A percentile compares a stretch with the other conserved stretches of the same genome.
phyloP scores from a whole-genome alignment of 2,329 filamentous ascomycete species.

The Blastomyces gilchristii region DNA sequence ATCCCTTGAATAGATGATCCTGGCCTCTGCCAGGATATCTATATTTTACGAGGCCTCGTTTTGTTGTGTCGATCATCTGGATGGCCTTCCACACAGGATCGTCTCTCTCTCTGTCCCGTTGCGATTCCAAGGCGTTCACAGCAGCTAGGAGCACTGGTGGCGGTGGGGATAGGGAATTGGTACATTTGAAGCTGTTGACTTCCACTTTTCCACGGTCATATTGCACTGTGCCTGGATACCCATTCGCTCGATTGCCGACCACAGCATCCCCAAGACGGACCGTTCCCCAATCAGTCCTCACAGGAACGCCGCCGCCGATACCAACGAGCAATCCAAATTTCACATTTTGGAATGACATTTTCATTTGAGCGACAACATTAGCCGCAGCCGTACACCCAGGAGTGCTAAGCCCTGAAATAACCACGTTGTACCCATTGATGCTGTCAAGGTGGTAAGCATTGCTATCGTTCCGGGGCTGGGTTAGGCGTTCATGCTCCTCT shows the following conservation, averaged over 20 bases:
- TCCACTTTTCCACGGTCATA: background rate
- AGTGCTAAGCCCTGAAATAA: background rate
- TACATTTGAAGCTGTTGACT: background rate
- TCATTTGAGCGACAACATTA: background rate
- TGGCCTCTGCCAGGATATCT: background rate
- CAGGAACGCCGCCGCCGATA: background rate
- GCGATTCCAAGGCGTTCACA: too few relatives aligned
- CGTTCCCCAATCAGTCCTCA: background rate
- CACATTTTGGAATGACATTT: background rate
- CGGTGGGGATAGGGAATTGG: background rate
- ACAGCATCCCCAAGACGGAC: conserved; percentile 1
- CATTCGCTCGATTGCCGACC: background rate
- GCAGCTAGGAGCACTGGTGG: background rate
- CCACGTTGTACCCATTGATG: background rate
- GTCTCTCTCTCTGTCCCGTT: background rate
- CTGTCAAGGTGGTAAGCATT: background rate
- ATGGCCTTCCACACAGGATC: background rate
- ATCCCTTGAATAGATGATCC: background rate
- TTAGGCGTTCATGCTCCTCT: background rate
- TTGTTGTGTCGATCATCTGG: background rate
- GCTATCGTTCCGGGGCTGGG: background rate
- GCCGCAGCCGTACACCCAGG: background rate
- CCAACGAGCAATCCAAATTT: background rate
- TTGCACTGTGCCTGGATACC: background rate
- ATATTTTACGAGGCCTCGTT: background rate